Evolutionary conservation across 1,284 basidiomycete species (phyloP).

Genomic region (Tilletia indica): DNA sequence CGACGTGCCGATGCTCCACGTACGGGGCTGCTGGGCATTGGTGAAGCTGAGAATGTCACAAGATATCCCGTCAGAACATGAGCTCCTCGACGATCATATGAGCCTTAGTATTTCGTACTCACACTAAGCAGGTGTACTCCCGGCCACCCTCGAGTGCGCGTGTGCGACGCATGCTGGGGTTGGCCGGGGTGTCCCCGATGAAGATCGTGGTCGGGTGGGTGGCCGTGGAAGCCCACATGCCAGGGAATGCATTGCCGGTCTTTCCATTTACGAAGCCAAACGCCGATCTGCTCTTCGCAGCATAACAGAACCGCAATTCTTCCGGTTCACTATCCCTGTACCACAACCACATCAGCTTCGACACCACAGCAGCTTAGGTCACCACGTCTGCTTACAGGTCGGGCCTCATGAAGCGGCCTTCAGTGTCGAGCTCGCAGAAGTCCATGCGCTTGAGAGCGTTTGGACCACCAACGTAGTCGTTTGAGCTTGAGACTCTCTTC

Average conservation of each 20-base stretch:
- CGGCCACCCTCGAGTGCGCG: background rate
- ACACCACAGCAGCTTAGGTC: no score
- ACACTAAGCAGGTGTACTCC: background rate
- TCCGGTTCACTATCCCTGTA: background rate
- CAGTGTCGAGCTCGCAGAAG: no score
- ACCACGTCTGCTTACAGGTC: no score
- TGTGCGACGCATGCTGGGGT: background rate
- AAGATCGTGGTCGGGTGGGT: background rate
- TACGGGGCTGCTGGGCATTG: background rate
- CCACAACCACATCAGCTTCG: no score
- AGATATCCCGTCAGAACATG: background rate
- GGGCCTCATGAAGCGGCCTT: no score
- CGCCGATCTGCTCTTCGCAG: background rate
- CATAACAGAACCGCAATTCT: background rate
- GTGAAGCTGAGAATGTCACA: background rate
- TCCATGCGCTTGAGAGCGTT: no score
- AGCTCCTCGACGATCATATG: background rate
- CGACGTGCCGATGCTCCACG: background rate
- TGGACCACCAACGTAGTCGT: no score
- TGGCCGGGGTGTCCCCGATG: background rate
- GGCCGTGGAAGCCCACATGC: background rate
- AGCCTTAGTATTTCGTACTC: background rate
- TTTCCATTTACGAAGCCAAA: background rate
- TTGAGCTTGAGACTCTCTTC: no score
- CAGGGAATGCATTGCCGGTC: slow-evolving; percentile 1